Percentiles rank a stretch among this genome's conserved stretches.
Evolutionary conservation across 1,284 basidiomycete species (phyloP).

Genomic region (Cryptococcus sp.): DNA sequence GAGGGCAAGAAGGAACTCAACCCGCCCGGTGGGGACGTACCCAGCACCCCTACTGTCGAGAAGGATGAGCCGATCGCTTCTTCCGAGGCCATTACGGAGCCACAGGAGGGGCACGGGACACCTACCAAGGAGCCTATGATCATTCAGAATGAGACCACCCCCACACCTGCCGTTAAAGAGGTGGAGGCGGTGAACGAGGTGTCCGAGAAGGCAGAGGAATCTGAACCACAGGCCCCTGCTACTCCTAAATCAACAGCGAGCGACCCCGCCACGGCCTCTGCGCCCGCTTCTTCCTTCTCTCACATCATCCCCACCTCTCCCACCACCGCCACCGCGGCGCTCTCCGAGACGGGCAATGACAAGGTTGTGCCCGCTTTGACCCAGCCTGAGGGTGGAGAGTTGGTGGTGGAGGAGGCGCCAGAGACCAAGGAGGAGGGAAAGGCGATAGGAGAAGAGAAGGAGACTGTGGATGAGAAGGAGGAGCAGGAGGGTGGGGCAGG

Average conservation of each 20-base stretch:
- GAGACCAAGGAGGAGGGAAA: constrained; percentile 4
- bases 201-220: too few relatives aligned
- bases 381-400: constrained; percentile 3
- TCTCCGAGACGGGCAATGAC: constrained; percentile 8
- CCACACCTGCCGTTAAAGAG: background rate
- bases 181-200: too few relatives aligned
- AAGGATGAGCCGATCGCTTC: background rate
- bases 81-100: too few relatives aligned
- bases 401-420: background rate
- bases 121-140: too few relatives aligned
- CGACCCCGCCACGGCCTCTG: constrained; percentile 26
- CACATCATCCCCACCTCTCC: background rate
- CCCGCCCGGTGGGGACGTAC: background rate
- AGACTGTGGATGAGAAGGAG: constrained; percentile 5
- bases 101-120: background rate
- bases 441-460: constrained; percentile 7
- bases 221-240: background rate
- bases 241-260: background rate
- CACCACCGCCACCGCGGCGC: background rate
- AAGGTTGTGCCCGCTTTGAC: constrained; percentile 20
- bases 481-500: constrained; percentile 2
- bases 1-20: background rate
- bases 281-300: constrained; percentile 28
- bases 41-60: background rate
- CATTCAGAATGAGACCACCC: background rate